Percentiles rank a stretch among this genome's conserved stretches.
These are phyloP conservation scores for Coemansia sp. DNA, from an alignment of 192 early-diverging fungal genomes.

Conservation along the genomic window DNA sequence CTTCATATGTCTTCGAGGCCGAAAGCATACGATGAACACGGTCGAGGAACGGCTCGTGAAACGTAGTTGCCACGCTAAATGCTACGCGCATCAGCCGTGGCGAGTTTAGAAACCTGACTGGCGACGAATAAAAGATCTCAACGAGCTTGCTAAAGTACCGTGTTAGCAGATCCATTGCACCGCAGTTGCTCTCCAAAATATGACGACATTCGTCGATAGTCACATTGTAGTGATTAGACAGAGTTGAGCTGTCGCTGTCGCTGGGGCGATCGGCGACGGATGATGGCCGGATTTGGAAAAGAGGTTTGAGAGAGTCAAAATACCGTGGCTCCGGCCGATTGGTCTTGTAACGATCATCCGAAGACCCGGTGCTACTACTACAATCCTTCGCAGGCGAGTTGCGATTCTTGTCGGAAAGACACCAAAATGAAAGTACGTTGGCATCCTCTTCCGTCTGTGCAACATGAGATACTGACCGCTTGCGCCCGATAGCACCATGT, in stretches of 20 bases:
- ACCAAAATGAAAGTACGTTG: neutral
- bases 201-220: constrained; percentile 10
- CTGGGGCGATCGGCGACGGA: neutral
- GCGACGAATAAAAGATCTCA: neutral
- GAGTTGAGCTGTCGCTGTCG: neutral
- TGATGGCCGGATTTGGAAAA: neutral
- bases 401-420: neutral
- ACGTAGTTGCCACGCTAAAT: constrained; percentile 6
- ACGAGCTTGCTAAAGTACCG: constrained; percentile 11
- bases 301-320: constrained; percentile 2
- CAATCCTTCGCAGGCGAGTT: neutral
- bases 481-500: neutral
- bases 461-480: neutral
- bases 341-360: neutral
- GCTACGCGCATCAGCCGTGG: constrained; percentile 7
- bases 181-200: constrained; percentile 16
- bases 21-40: constrained; percentile 5
- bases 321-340: neutral
- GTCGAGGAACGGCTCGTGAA: constrained; percentile 26
- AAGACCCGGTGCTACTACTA: neutral
- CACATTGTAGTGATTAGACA: neutral
- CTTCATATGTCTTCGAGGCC: neutral
- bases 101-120: constrained; percentile 1
- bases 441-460: neutral
- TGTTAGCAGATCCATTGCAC: constrained; percentile 31